Conservation (phyloP, 2,329 filamentous ascomycete genomes). For the Aspergillus sp. region DNA sequence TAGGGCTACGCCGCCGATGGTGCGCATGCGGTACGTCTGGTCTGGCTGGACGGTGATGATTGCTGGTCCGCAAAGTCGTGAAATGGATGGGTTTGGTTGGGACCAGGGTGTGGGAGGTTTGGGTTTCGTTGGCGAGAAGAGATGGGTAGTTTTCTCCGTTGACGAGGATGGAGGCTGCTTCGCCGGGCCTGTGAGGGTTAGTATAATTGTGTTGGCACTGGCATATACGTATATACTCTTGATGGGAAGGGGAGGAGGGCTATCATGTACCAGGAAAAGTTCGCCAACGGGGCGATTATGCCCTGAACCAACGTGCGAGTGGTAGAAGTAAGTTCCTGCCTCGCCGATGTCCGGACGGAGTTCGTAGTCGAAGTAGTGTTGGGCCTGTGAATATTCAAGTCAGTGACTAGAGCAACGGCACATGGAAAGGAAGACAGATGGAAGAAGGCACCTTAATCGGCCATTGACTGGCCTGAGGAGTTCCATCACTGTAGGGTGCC, state of each 20-base stretch:
- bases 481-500: conserved; percentile 65
- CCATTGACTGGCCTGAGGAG: conserved; percentile 63
- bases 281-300: conserved; percentile 28
- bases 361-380: conserved; percentile 67
- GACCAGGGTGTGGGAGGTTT: too few species aligned
- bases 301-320: conserved; percentile 62
- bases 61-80: conserved; percentile 56
- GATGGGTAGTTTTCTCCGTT: too few species aligned
- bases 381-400: too few species aligned
- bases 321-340: conserved; percentile 67
- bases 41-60: conserved; percentile 60
- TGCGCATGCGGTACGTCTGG: conserved; percentile 62
- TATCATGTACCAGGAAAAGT: too few species aligned
- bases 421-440: too few species aligned
- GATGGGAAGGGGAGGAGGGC: too few species aligned
- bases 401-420: too few species aligned
- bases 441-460: conserved; percentile 54
- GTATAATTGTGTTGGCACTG: too few species aligned
- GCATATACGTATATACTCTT: too few species aligned
- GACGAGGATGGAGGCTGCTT: too few species aligned
- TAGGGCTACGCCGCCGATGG: conserved; percentile 58
- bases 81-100: conserved; percentile 51
- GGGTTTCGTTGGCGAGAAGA: too few species aligned
- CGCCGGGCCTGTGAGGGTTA: too few species aligned
- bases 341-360: conserved; percentile 53